Base-by-base conservation (phyloP, 495 filamentous ascomycete species). In the Neurospora tetrasperma region DNA sequence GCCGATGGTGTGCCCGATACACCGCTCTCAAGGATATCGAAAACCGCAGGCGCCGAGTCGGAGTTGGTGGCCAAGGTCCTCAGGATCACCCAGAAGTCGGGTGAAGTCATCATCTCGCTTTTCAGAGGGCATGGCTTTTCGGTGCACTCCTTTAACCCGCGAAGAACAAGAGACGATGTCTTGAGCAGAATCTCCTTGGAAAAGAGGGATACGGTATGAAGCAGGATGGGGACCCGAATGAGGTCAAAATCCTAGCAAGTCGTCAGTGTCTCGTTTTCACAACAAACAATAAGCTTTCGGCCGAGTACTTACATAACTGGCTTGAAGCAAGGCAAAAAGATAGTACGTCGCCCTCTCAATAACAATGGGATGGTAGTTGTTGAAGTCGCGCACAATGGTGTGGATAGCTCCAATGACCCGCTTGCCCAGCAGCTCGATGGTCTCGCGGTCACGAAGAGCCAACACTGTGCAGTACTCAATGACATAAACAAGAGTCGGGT, bases 71-170 rank as follows among this genome's bases (percentile, higher is more conserved):
- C 88, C 42, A 99, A 84, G 11, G 89, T 89, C 73, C 92, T 88
- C 43, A 99, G 83, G 48, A 97, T 94, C 18, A 93, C 91, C 96
- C 96, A 99, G 81, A 99, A 98, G 76, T 99, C 96, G 1, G 96
- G 96, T 38, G 95, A 97, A 23, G 93, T 94, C 77, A 95, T 94
- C 74, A 98, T 93, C 82, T 98, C 95, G 74, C 91, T 97, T 72
- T 93, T 88, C 27, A 99, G 86, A 35, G 90, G 89, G 38, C 89
- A 89, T 0, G 92, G 88, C 72, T 92, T 88, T 69, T 90, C 88
- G 72, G 95, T 89, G 77, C 96, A 98, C 23, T 91, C 84, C 39
- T 88, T 87, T 16, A 99, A 83, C 3, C 96, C 94, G 77, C 92
- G 90, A 39, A 97, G 83, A 2, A 94, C 87, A 1, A 93, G 86